Evolutionary conservation across 768 basidiomycete genomes (phyloP), one percentile per base, ranked within the genome.

Genomic region (Podaxis sp.): DNA sequence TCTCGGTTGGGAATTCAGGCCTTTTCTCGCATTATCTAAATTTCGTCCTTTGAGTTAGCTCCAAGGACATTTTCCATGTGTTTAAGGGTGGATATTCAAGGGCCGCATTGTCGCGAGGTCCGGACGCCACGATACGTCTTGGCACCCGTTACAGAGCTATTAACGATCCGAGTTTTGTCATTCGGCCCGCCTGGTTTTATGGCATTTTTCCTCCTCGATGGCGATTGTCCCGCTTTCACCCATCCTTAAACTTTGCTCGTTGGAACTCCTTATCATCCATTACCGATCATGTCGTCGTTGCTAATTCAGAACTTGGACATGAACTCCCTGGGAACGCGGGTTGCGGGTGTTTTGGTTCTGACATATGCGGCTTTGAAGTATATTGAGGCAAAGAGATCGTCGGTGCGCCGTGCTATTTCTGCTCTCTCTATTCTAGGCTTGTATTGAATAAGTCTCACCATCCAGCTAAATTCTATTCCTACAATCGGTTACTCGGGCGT

Each of bases 401-500:
- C 55, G 3, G 55, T 63, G 33, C 46, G 48, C 49, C 28, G n/a
- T 7, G 5, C 30, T 44, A 33, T 5, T 22, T 12, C 12, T 13
- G 26, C 6, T 17, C 17, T 38, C 39, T 22, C 36, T n/a, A 22
- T 19, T n/a, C 39, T 4, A 40, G 38, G 11, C 19, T 28, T 39
- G 13, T 19, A 9, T 17, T 49, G 8, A 48, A n/a, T 30, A 22
- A 33, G 44, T 12, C 12, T 19, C 24, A 12, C 17, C 4, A 8
- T 58, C 22, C 30, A 66, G 63, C 49, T 66, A 26, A 55, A 46
- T 22, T 12, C 26, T 19, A 64, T 67, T 13, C 66, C 66, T 7
- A 67, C 66, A 2, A 42, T 67, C 11, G 64, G 66, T 3, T 59
- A 58, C 28, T 61, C 64, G 3, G 58, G 59, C 3, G 42, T 64